phyloP scores from a whole-genome alignment of 2,329 filamentous ascomycete species.

The Epichloe festucae region DNA sequence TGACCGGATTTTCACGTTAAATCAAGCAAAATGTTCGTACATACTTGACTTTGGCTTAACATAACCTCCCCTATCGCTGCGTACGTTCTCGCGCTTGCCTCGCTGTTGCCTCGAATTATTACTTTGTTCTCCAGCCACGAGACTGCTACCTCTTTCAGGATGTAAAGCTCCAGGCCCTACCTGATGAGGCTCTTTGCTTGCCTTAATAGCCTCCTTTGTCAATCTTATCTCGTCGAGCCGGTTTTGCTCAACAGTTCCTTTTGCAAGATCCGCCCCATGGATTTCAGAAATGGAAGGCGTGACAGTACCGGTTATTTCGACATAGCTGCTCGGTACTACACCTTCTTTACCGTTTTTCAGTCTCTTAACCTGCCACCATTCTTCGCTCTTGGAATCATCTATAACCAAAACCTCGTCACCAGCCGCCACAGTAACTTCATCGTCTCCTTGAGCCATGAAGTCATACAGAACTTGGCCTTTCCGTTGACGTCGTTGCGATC shows the following conservation, averaged over 20 bases:
- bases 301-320: conserved; percentile 68
- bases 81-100: conserved; percentile 54
- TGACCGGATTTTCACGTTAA: not conserved
- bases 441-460: conserved; percentile 91
- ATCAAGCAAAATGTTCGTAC: conserved; percentile 16
- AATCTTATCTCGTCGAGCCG: conserved; percentile 69
- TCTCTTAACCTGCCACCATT: conserved; percentile 95
- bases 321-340: conserved; percentile 91
- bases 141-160: conserved; percentile 68
- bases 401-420: conserved; percentile 86
- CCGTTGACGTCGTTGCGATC: conserved; percentile 55
- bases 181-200: conserved; percentile 42
- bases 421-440: conserved; percentile 83
- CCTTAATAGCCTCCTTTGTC: conserved; percentile 64
- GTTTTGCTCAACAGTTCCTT: conserved; percentile 64
- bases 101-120: conserved; percentile 60
- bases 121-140: conserved; percentile 53
- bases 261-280: conserved; percentile 36
- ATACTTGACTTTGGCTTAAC: conserved; percentile 59
- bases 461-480: conserved; percentile 85
- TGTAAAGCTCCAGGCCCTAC: conserved; percentile 68
- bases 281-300: conserved; percentile 31
- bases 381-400: conserved; percentile 84
- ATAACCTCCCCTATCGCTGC: conserved; percentile 39
- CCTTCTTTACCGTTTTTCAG: conserved; percentile 89